Evolutionary conservation across 2,329 filamentous ascomycete species (phyloP), one percentile per base, ranked within the genome.

Genomic region (Sporothrix mexicana): DNA sequence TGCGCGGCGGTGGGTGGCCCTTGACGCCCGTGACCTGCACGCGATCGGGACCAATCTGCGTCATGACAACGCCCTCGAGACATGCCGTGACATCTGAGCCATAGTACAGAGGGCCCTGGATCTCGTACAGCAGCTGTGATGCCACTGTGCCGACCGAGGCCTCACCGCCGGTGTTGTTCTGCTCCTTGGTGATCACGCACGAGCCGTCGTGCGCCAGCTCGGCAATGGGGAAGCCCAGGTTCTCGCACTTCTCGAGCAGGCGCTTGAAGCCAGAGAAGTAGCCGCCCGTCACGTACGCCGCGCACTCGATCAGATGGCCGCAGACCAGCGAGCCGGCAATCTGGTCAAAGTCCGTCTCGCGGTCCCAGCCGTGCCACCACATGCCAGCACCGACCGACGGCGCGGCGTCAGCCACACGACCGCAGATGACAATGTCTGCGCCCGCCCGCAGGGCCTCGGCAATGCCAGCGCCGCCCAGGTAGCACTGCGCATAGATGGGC

Each of bases 361-460:
- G 79, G 30, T 82, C 80, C 85, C 85, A 87, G 2, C 78, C 76
- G 75, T 86, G 80, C 85, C 85, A 87, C 74, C 79, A 86, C 81
- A 81, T 83, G 0, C 84, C 83, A 0, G 84, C 84, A 0, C 83
- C 85, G 25, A 86, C 85, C 0, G 85, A 83, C 0, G 82, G 82
- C 15, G 79, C 80, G 0, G 82, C 82, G 74, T 83, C 82, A 0
- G 81, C 78, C 1, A 82, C 81, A 30, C 81, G 79, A 7, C 81
- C 81, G 71, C 80, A 82, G 36, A 83, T 79, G 30, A 83, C 78
- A 36, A 83, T 82, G 73, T 82, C 79, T 12, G 80, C 80, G 0
- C 81, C 81, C 20, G 74, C 70, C 30, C 74, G 72, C 23, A 83
- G 76, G 5, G 78, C 81, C 69, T 78, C 78, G 10, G 80, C 78